phyloP scores from a whole-genome alignment of 2,329 filamentous ascomycete genomes.

The Ceratocystis variospora region DNA sequence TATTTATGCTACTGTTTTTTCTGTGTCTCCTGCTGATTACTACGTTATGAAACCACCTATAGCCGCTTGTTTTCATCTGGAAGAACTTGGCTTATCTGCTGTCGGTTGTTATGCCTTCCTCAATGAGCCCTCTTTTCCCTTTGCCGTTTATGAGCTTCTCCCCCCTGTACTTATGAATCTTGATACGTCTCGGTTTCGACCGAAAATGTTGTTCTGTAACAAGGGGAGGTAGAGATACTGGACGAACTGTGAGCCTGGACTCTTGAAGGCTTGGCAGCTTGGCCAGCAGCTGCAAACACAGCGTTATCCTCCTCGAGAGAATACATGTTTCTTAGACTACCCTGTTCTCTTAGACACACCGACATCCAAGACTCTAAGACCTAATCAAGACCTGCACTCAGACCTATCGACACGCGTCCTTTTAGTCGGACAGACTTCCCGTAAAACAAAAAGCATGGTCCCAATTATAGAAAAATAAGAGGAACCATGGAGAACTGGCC shows the following conservation, averaged over 20 bases:
- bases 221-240: not conserved
- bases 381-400: not conserved
- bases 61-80: not conserved
- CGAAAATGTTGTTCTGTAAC: slow-evolving; percentile 2
- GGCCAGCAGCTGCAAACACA: not conserved
- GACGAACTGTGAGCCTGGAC: not conserved
- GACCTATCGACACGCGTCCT: not conserved
- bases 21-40: not conserved
- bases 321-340: no score
- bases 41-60: not conserved
- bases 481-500: not conserved
- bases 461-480: not conserved
- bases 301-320: not conserved
- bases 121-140: not conserved
- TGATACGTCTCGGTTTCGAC: slow-evolving; percentile 1
- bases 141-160: not conserved
- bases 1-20: not conserved
- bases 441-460: not conserved
- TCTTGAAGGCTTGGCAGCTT: not conserved
- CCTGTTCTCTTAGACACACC: no score
- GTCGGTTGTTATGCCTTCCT: no score
- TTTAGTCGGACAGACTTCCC: not conserved
- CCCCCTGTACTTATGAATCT: not conserved
- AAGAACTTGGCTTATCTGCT: not conserved
- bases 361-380: no score